These are phyloP conservation scores for Gonium pectorale DNA, from an alignment of 139 green algal species.

Conservation along the genomic window DNA sequence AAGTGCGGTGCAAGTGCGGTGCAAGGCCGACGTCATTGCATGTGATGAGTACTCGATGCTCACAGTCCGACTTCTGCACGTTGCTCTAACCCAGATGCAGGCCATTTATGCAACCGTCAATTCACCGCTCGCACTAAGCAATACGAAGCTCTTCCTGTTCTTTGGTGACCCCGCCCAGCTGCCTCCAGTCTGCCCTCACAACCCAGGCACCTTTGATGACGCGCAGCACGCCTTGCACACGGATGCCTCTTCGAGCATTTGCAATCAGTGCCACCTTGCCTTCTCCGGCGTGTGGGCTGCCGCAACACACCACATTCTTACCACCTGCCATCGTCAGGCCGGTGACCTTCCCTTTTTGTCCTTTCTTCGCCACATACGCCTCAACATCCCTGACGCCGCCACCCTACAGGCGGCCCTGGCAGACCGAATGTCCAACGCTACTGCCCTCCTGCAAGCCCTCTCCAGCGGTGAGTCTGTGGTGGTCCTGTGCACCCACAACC, in stretches of 20 bases:
- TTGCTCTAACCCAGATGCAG: not conserved
- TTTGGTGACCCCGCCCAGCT: not conserved
- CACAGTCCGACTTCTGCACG: not conserved
- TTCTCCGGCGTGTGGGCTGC: not conserved
- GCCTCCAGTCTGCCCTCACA: not conserved
- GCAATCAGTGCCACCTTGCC: not conserved
- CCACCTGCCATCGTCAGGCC: not conserved
- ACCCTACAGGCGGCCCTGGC: not conserved
- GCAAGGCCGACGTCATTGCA: not conserved
- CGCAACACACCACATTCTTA: not conserved
- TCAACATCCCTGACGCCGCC: too few relatives aligned
- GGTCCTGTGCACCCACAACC: not conserved
- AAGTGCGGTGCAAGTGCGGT: too few relatives aligned
- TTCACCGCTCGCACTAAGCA: not conserved
- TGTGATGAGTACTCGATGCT: constrained; percentile 3
- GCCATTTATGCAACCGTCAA: not conserved
- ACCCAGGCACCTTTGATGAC: too few relatives aligned
- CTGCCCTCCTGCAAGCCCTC: not conserved
- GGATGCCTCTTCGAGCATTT: too few relatives aligned
- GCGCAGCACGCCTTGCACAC: too few relatives aligned
- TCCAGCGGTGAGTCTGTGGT: not conserved
- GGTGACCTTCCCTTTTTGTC: not conserved
- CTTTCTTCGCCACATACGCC: not conserved
- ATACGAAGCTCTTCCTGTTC: not conserved
- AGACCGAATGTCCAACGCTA: not conserved